phyloP scores from a whole-genome alignment of 257 asterid species.

The Verbena officinalis region DNA sequence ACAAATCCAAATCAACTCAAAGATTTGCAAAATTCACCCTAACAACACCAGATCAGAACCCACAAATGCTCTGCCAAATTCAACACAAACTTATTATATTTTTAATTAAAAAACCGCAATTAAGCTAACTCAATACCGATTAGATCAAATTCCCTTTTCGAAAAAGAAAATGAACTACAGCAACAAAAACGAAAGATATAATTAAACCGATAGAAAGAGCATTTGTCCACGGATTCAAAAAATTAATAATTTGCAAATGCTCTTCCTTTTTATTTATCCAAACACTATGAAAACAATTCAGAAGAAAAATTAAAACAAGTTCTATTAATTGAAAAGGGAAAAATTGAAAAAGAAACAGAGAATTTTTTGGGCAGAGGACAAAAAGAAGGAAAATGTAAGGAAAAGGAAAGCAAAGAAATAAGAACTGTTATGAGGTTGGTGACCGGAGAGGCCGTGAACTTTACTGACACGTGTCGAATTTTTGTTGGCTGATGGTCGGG shows the following conservation, averaged over 20 bases:
- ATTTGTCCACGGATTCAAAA: slow-evolving; percentile 2
- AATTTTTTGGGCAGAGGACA: no score
- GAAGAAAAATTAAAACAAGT: background rate
- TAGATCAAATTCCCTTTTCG: slow-evolving; percentile 25
- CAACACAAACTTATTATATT: background rate
- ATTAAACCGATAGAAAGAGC: slow-evolving; percentile 4
- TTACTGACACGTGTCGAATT: slow-evolving; percentile 29
- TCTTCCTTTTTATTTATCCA: background rate
- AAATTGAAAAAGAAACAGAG: background rate
- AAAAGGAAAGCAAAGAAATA: slow-evolving; percentile 12
- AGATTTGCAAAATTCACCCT: slow-evolving; percentile 14
- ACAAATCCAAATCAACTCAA: slow-evolving; percentile 18
- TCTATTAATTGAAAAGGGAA: background rate
- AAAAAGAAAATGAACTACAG: background rate
- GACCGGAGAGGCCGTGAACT: slow-evolving; percentile 32
- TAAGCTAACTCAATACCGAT: slow-evolving; percentile 13
- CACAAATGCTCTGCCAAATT: slow-evolving; percentile 25
- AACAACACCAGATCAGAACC: slow-evolving; percentile 33
- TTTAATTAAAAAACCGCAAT: background rate
- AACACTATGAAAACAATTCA: slow-evolving; percentile 5
- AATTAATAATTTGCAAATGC: slow-evolving; percentile 15
- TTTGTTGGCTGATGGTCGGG: slow-evolving; percentile 17
- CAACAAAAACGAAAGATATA: slow-evolving; percentile 6
- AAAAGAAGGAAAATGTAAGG: slow-evolving; percentile 3
- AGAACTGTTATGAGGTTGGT: slow-evolving; percentile 35